Evolutionary conservation across 768 basidiomycete genomes (phyloP), one percentile per base, ranked within the genome.

Genomic region (Hydnomerulius pinastri): DNA sequence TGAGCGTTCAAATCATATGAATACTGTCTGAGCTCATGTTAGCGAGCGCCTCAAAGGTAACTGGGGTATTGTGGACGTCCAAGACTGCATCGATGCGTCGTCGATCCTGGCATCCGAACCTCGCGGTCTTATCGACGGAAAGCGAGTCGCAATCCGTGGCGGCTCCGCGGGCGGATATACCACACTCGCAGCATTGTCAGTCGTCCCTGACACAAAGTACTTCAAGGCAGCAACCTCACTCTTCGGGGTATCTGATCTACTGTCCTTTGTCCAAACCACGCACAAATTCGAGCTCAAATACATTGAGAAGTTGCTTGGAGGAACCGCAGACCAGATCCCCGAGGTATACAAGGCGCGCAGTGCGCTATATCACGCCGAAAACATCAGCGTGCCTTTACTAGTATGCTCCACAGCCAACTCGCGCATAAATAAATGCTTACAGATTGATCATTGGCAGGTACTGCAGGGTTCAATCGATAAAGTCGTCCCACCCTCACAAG

Each of bases 111-210:
- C 80, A 9, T 36, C 54, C 7, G 51, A 59, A 1, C 73, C 75
- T 0, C 12, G 17, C 6, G 68, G 74, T 12, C 76, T 82, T 54
- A 74, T 87, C 51, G 90, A 92, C 54, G 68, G 73, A 2, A 69
- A 76, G 30, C 82, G 88, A 7, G 73, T 79, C 2, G 78, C 81
- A 4, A 85, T 92, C 56, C 81, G 85, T 2, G 89, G 90, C n/a
- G 73, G 78, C 0, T 86, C 85, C 12, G 77, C 86, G 6, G 87
- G 87, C n/a, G 89, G 89, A 0, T 87, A 74, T 62, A 87, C 86
- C 1, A 74, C 75, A 4, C 79, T 91, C 21, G 70, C 66, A 0
- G 71, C 70, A 50, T 50, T 62, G 24, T 72, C 73, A n/a, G 73
- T 68, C 13, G 82, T 81, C 13, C 73, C 71, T 8, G 85, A 88